Conservation (phyloP, 352 stramenopile species). For the Phytopythium ostracodes region DNA sequence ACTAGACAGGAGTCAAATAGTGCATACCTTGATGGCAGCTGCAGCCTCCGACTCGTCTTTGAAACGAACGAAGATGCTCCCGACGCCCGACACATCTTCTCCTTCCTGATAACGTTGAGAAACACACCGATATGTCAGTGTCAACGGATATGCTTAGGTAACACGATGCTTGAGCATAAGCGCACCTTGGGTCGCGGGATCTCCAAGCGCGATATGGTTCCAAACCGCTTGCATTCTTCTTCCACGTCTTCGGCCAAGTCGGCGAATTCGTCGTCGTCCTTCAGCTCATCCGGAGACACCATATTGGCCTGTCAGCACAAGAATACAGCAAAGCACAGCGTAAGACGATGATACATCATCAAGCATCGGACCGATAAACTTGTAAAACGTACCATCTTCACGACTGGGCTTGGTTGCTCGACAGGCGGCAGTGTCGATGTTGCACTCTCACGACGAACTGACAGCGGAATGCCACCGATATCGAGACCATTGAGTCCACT, state of each 20-base stretch:
- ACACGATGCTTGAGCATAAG: background rate
- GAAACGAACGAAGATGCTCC: slow-evolving; percentile 83
- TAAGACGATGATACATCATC: background rate
- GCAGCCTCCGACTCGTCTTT: slow-evolving; percentile 46
- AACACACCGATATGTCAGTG: background rate
- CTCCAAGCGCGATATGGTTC: slow-evolving; percentile 57
- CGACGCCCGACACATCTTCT: slow-evolving; percentile 49
- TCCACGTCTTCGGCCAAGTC: slow-evolving; percentile 88
- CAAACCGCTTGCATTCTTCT: slow-evolving; percentile 88
- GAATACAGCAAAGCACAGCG: slow-evolving; percentile 4
- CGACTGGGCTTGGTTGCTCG: slow-evolving; percentile 47
- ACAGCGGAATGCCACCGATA: slow-evolving; percentile 63
- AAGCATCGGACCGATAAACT: background rate
- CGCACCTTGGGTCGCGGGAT: slow-evolving; percentile 80
- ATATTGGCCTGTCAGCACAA: slow-evolving; percentile 62
- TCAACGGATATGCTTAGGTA: background rate
- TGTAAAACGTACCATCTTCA: slow-evolving; percentile 64
- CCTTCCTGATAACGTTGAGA: slow-evolving; percentile 38
- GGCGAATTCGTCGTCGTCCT: slow-evolving; percentile 83
- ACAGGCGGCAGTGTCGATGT: slow-evolving; percentile 8
- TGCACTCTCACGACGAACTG: slow-evolving; percentile 48
- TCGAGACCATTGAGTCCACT: slow-evolving; percentile 75
- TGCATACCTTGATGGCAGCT: slow-evolving; percentile 65
- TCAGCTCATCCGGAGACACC: slow-evolving; percentile 79
- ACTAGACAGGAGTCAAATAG: background rate